A percentile compares a stretch with the other conserved stretches of the same genome.
phyloP scores from a whole-genome alignment of 1,284 basidiomycete species.

The Ganoderma sinense region DNA sequence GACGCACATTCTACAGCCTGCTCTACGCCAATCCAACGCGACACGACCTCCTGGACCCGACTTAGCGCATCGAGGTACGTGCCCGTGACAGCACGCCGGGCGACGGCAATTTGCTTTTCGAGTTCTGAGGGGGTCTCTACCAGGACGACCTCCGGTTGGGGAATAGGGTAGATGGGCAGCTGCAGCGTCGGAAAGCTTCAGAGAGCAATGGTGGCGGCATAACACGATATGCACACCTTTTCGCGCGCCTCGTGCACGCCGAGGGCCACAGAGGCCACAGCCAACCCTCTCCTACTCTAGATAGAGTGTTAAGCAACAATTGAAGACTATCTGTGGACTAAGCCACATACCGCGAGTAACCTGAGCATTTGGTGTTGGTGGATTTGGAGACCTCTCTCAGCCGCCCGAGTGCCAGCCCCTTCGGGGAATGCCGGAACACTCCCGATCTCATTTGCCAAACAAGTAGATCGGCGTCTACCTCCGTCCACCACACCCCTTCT shows the following conservation, averaged over 20 bases:
- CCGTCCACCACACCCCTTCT: no score
- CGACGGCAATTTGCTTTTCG: constrained; percentile 74
- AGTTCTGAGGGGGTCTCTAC: constrained; percentile 77
- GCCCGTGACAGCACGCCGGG: constrained; percentile 62
- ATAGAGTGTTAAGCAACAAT: neutral
- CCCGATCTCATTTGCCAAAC: no score
- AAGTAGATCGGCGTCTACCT: no score
- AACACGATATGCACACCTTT: constrained; percentile 29
- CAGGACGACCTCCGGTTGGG: constrained; percentile 68
- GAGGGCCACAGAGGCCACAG: constrained; percentile 29
- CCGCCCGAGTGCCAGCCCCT: neutral
- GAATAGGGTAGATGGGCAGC: constrained; percentile 82
- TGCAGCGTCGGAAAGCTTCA: constrained; percentile 38
- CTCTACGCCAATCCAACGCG: constrained; percentile 85
- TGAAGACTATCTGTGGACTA: neutral
- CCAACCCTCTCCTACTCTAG: constrained; percentile 30
- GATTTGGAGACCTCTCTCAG: constrained; percentile 4
- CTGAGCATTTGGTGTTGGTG: constrained; percentile 28
- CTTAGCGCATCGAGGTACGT: constrained; percentile 64
- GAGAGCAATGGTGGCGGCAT: neutral
- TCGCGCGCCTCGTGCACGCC: constrained; percentile 32
- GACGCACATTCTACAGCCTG: constrained; percentile 83
- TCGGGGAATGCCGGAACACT: constrained; percentile 12
- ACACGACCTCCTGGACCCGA: constrained; percentile 74
- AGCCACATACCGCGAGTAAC: constrained; percentile 28